A percentile compares a stretch with the other conserved stretches of the same genome.
Evolutionary conservation across 306 rosid genomes (phyloP).

Genomic region (Biancaea sappan): DNA sequence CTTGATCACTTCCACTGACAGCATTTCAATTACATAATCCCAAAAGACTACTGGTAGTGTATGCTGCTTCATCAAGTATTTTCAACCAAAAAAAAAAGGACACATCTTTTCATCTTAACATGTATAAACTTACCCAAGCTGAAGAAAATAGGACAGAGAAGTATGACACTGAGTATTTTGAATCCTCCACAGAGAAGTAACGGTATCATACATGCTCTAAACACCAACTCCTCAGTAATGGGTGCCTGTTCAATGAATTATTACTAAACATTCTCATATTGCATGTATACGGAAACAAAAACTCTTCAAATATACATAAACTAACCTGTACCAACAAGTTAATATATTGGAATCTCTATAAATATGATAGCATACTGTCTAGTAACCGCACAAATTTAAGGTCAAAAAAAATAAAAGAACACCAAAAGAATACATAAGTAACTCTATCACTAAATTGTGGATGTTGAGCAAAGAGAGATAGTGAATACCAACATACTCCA

Average conservation of each 20-base stretch:
- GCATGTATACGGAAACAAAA: neutral
- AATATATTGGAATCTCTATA: neutral
- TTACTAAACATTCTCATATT: constrained; percentile 24
- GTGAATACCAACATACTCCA: neutral
- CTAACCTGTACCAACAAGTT: constrained; percentile 5
- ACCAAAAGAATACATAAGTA: neutral
- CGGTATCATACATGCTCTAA: constrained; percentile 95
- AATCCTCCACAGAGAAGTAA: constrained; percentile 93
- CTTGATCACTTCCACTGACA: neutral
- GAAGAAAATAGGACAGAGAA: constrained; percentile 88
- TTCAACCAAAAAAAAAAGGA: neutral
- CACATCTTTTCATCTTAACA: constrained; percentile 19
- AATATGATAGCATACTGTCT: neutral
- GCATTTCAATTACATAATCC: constrained; percentile 10
- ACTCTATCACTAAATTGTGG: neutral
- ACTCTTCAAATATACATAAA: neutral
- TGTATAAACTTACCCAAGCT: constrained; percentile 71
- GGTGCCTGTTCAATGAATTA: constrained; percentile 76
- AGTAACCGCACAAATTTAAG: neutral
- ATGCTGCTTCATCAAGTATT: neutral
- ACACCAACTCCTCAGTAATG: constrained; percentile 89
- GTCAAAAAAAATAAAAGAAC: neutral
- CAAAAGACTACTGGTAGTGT: neutral
- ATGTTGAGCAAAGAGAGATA: neutral
- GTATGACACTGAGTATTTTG: constrained; percentile 50